Evolutionary conservation across 2,329 filamentous ascomycete genomes (phyloP), one percentile per base, ranked within the genome.

Genomic region (Diaporthe australafricana): DNA sequence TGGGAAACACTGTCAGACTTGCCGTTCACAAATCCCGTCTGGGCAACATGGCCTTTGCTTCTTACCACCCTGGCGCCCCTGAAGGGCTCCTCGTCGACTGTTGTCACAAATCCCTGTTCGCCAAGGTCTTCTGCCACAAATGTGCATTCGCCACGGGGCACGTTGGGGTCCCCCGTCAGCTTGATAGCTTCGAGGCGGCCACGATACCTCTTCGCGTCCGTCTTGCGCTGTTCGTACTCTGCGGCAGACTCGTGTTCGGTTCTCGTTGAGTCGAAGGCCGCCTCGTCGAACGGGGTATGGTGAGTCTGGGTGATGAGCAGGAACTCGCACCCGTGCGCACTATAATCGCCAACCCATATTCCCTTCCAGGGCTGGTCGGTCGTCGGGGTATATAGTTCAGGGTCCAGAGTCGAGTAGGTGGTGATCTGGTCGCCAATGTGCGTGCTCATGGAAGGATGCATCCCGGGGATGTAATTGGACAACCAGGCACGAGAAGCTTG

Each of bases 321-420:
- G 70, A 98, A 98, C 80, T 98, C 96, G 80, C 93, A 95, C 0
- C 95, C 95, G 77, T 98, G 95, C 0, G 90, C 91, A 32, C 91
- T 92, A 78, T 98, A 98, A 79, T 98, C 95, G 0, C 95, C 95
- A 20, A 95, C 92, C 93, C 94, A 98, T 38, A 99, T 94, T 0
- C 96, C 96, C 74, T 94, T 91, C 85, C 92, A 98, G 0, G 95
- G 95, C 79, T 95, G 96, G 69, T 91, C 87, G 12, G 84, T 80
- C 0, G 95, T 97, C 0, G 96, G 94, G 0, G 91, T 96, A 79
- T 97, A 98, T n/a, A 92, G 82, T 3, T 83, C 84, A 3, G 91
- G 89, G 53, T 94, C 90, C 1, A 98, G 84, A 0, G 95, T 97
- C 9, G 89, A 85, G 74, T 88, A 92, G 0, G 93, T 94, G 76